These are phyloP conservation scores for Petasospora fabianii DNA, from an alignment of 1,139 yeast species.

Conservation along the genomic window DNA sequence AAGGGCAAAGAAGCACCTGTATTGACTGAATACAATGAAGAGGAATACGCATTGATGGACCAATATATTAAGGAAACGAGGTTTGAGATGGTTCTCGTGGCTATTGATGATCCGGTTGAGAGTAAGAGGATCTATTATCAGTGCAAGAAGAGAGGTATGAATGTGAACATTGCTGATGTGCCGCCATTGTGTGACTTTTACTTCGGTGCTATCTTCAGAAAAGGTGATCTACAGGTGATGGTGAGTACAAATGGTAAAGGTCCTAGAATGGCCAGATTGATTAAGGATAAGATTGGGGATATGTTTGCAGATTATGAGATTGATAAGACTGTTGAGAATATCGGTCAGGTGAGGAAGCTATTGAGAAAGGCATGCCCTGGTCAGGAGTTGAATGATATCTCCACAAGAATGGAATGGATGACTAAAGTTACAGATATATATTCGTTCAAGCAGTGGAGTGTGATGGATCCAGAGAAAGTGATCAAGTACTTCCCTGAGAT, in stretches of 20 bases:
- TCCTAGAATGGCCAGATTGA: slow-evolving; percentile 66
- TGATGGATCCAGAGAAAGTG: slow-evolving; percentile 30
- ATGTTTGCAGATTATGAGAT: slow-evolving; percentile 34
- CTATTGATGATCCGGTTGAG: slow-evolving; percentile 67
- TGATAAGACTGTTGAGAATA: slow-evolving; percentile 59
- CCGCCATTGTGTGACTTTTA: slow-evolving; percentile 82
- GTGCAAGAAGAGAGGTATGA: slow-evolving; percentile 52
- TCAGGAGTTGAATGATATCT: slow-evolving; percentile 49
- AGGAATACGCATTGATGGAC: slow-evolving; percentile 36
- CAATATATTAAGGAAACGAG: slow-evolving; percentile 34
- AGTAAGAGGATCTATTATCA: slow-evolving; percentile 53
- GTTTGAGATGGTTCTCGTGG: slow-evolving; percentile 69
- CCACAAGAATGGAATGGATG: slow-evolving; percentile 71
- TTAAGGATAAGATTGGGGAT: slow-evolving; percentile 47
- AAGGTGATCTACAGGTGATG: slow-evolving; percentile 79
- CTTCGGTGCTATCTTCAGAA: slow-evolving; percentile 75
- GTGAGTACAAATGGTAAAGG: slow-evolving; percentile 82
- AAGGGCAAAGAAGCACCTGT: slow-evolving; percentile 20
- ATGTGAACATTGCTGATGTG: slow-evolving; percentile 82
- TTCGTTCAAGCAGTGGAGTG: slow-evolving; percentile 58
- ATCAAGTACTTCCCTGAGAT: slow-evolving; percentile 29
- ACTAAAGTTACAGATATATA: slow-evolving; percentile 60
- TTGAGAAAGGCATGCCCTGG: slow-evolving; percentile 48
- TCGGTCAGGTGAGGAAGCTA: slow-evolving; percentile 53
- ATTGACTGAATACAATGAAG: slow-evolving; percentile 20